A percentile compares a stretch with the other conserved stretches of the same genome.
phyloP scores from a whole-genome alignment of 192 early-diverging fungal species.

The Chytriomyces sp. region DNA sequence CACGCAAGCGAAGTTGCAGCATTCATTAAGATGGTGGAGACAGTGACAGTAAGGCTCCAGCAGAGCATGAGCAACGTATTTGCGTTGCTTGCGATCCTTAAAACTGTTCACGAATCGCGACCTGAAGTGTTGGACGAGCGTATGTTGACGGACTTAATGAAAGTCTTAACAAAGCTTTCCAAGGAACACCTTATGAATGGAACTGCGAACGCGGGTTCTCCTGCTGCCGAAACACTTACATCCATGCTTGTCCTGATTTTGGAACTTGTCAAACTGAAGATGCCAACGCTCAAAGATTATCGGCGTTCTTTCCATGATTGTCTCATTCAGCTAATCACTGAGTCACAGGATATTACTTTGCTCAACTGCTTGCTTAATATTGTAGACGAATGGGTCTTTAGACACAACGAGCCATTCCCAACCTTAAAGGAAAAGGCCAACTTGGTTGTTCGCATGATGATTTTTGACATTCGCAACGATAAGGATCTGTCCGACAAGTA shows the following conservation, averaged over 20 bases:
- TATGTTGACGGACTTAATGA: conserved; percentile 77
- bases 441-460: conserved; percentile 90
- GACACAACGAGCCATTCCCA: conserved; percentile 83
- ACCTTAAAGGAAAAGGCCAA: conserved; percentile 96
- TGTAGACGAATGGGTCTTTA: conserved; percentile 85
- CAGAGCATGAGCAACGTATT: conserved; percentile 32
- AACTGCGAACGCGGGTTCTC: conserved; percentile 24
- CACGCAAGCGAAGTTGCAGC: conserved; percentile 17
- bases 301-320: conserved; percentile 81
- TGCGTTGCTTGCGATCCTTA: conserved; percentile 24
- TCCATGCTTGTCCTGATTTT: conserved; percentile 57
- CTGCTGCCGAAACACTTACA: conserved; percentile 43
- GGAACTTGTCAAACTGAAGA: conserved; percentile 37
- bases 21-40: conserved; percentile 45
- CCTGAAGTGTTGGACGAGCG: conserved; percentile 31
- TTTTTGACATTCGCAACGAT: conserved; percentile 72
- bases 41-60: conserved; percentile 32
- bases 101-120: conserved; percentile 26
- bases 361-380: conserved; percentile 77
- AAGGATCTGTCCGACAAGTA: conserved; percentile 78
- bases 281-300: conserved; percentile 70
- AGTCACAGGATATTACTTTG: conserved; percentile 74
- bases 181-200: conserved; percentile 67
- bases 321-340: conserved; percentile 83
- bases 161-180: conserved; percentile 79